Evolutionary conservation across 371 early-diverging fungal species (phyloP), one percentile per base, ranked within the genome.

Genomic region (Pancytospora philotis): DNA sequence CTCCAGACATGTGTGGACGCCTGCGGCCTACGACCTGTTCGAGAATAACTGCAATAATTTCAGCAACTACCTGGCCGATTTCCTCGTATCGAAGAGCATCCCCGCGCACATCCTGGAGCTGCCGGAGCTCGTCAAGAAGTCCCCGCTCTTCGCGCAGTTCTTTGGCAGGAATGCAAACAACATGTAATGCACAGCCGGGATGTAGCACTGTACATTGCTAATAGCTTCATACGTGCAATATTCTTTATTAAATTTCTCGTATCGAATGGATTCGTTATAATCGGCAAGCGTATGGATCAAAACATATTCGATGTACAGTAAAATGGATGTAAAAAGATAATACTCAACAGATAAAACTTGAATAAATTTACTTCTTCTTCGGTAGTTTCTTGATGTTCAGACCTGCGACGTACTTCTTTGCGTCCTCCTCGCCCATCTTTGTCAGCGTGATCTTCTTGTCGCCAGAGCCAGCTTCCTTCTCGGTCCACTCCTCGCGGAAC

Each of bases 31-130:
- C 57, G 55, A 81, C 56, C 34, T 81, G 8, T 58, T 81, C 27
- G 41, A 51, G 30, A 72, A 79, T 41, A 81, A 81, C 58, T 81
- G 81, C 68, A 81, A 81, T 56, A 67, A 79, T 62, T 81, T 81
- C 59, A 62, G 69, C 13, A 70, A 81, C 53, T 67, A 51, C 36
- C 37, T 73, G 1, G 45, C 52, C 34, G 38, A 56, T 27, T 73
- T 67, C 64, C 57, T 79, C n/a, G 60, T 72, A 16, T 39, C 67
- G 3, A 75, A 76, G 52, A 25, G 50, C 28, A 67, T 78, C 22
- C 81, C 81, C 13, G n/a, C 10, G 2, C 74, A 81, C 55, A 79
- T 81, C 27, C 62, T 76, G 28, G 77, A 76, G 8, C 72, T 76
- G n/a, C 57, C 73, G 6, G 62, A 74, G n/a, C 55, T 57, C 22